These are phyloP conservation scores for Globisporangium spinosum DNA, from an alignment of 352 stramenopile genomes.

Conservation along the genomic window DNA sequence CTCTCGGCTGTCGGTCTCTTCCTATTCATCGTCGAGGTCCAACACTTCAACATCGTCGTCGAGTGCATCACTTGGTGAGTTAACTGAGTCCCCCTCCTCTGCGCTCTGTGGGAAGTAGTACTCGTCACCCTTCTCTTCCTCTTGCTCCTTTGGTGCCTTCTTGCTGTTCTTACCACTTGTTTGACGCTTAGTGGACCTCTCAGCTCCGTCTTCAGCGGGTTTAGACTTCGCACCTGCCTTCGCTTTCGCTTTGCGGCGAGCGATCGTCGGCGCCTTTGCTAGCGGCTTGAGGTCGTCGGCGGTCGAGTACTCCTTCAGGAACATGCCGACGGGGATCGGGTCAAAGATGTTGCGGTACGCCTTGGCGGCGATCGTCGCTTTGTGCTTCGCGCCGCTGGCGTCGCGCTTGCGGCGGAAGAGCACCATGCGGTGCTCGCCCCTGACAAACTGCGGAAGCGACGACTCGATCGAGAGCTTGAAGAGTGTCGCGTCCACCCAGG, in stretches of 20 bases:
- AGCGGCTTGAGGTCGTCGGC: constrained; percentile 42
- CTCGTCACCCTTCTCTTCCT: constrained; percentile 39
- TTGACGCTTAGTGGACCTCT: neutral
- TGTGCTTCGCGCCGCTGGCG: constrained; percentile 26
- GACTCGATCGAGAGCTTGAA: constrained; percentile 71
- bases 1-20: constrained; percentile 5
- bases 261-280: constrained; percentile 47
- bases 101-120: constrained; percentile 39
- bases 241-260: constrained; percentile 29
- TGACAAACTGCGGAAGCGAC: constrained; percentile 36
- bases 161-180: too few relatives aligned
- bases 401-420: constrained; percentile 59
- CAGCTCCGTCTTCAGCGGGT: constrained; percentile 9
- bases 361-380: constrained; percentile 39
- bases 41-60: constrained; percentile 33
- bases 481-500: constrained; percentile 61
- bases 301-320: constrained; percentile 42
- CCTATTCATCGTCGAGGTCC: constrained; percentile 49
- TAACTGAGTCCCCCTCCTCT: constrained; percentile 17
- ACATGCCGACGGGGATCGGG: constrained; percentile 44
- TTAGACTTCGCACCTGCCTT: neutral
- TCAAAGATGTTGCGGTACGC: constrained; percentile 68
- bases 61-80: constrained; percentile 6
- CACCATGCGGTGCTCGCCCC: constrained; percentile 57
- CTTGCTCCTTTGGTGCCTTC: neutral